Evolutionary conservation across 2,329 filamentous ascomycete species (phyloP).

Genomic region (Diaporthe eres): DNA sequence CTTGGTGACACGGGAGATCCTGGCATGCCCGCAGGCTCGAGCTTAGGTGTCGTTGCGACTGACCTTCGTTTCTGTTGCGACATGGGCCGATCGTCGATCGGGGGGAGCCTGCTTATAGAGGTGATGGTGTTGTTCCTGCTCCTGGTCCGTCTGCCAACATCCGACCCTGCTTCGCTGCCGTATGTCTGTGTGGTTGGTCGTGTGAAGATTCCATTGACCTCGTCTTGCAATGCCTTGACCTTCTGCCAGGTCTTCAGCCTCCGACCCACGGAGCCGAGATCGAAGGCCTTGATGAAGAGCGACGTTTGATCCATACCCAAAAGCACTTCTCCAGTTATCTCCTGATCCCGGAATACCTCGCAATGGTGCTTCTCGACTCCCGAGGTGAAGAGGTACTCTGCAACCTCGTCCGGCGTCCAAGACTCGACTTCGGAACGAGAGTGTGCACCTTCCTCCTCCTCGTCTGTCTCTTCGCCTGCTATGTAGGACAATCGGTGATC

Average conservation of each 20-base stretch:
- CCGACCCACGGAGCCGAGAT: constrained; percentile 90
- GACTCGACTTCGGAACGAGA: constrained; percentile 79
- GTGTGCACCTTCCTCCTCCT: constrained; percentile 84
- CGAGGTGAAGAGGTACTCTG: constrained; percentile 87
- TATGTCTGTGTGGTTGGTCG: constrained; percentile 70
- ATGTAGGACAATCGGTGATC: constrained; percentile 90
- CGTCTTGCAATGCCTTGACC: constrained; percentile 91
- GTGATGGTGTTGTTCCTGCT: constrained; percentile 73
- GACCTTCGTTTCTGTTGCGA: constrained; percentile 66
- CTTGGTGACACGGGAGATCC: constrained; percentile 57
- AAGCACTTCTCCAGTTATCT: constrained; percentile 94
- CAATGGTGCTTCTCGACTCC: constrained; percentile 93
- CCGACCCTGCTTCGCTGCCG: constrained; percentile 71
- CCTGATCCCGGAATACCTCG: constrained; percentile 94
- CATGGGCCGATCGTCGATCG: constrained; percentile 59
- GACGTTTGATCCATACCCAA: constrained; percentile 96
- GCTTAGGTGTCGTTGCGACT: constrained; percentile 63
- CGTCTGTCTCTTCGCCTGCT: constrained; percentile 93
- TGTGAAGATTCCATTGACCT: constrained; percentile 72
- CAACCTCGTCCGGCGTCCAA: constrained; percentile 87
- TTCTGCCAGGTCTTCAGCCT: constrained; percentile 97
- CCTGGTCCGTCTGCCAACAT: constrained; percentile 64
- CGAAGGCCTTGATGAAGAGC: constrained; percentile 94
- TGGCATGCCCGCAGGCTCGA: constrained; percentile 57
- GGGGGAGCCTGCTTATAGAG: constrained; percentile 57